Evolutionary conservation across 2,329 filamentous ascomycete species (phyloP).

Genomic region (Onygena corvina): DNA sequence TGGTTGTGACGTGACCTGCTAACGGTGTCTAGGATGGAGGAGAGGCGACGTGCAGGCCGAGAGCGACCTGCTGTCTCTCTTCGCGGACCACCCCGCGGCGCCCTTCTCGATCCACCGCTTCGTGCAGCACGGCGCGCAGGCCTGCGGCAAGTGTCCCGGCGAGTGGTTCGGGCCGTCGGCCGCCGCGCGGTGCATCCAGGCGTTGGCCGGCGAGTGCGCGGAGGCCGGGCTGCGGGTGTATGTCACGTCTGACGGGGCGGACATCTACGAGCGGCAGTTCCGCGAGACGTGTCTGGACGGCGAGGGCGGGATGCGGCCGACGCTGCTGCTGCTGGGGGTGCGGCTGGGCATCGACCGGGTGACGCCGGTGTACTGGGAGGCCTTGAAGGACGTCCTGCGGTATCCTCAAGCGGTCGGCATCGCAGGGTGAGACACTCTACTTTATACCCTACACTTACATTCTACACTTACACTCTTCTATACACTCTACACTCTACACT

Average conservation of each 20-base stretch:
- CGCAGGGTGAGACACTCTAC: slow-evolving; percentile 63
- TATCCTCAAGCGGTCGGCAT: slow-evolving; percentile 92
- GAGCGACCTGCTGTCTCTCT: slow-evolving; percentile 60
- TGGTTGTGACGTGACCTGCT: background rate
- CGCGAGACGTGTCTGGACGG: slow-evolving; percentile 45
- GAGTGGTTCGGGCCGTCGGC: slow-evolving; percentile 99
- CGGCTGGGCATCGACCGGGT: slow-evolving; percentile 87
- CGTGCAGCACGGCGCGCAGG: slow-evolving; percentile 70
- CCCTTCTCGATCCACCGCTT: slow-evolving; percentile 94
- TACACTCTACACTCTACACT: background rate
- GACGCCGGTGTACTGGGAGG: slow-evolving; percentile 88
- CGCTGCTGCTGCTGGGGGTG: slow-evolving; percentile 77
- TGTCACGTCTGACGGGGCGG: slow-evolving; percentile 74
- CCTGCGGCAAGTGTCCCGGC: slow-evolving; percentile 87
- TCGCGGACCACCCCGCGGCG: slow-evolving; percentile 74
- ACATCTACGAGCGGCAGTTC: slow-evolving; percentile 86
- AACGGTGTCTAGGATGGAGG: slow-evolving; percentile 54
- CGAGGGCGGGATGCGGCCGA: slow-evolving; percentile 58
- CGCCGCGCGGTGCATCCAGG: slow-evolving; percentile 87
- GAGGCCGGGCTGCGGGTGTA: slow-evolving; percentile 64
- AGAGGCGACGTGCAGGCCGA: slow-evolving; percentile 52
- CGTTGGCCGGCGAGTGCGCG: slow-evolving; percentile 55
- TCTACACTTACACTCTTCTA: background rate
- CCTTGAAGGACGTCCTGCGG: slow-evolving; percentile 71
- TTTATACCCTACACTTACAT: slow-evolving; percentile 4